phyloP scores from a whole-genome alignment of 2,329 filamentous ascomycete species.

The Cordyceps javanica region DNA sequence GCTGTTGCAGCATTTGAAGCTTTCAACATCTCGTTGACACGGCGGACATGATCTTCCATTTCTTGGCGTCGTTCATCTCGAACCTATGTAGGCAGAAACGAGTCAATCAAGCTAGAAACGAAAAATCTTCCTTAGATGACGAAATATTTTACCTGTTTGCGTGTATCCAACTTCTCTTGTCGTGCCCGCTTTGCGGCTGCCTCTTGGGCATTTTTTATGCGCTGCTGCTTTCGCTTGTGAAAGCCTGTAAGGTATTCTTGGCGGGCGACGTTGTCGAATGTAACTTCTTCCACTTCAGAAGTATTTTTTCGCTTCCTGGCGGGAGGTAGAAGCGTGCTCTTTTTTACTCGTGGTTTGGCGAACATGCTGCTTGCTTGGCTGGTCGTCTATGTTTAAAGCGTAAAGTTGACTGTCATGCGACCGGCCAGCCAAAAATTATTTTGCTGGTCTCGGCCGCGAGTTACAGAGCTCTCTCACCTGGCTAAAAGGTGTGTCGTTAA shows the following conservation, averaged over 20 bases:
- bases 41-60: conserved; percentile 73
- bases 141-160: conserved; percentile 67
- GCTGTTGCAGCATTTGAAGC: conserved; percentile 49
- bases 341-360: conserved; percentile 53
- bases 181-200: conserved; percentile 69
- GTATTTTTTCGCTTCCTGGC: conserved; percentile 61
- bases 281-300: conserved; percentile 67
- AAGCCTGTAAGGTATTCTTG: conserved; percentile 91
- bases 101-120: background rate
- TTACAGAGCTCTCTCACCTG: background rate
- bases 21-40: conserved; percentile 64
- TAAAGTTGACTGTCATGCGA: background rate
- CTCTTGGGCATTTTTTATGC: conserved; percentile 80
- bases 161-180: conserved; percentile 66
- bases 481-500: conserved; percentile 22
- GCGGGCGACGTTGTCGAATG: conserved; percentile 73
- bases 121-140: background rate
- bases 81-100: conserved; percentile 46
- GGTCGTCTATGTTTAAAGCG: background rate
- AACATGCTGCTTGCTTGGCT: conserved; percentile 34
- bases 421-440: conserved; percentile 8
- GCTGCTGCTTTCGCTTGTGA: conserved; percentile 86
- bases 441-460: background rate
- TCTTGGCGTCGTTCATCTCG: conserved; percentile 77
- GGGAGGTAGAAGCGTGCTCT: conserved; percentile 48